Evolutionary conservation across 2,329 filamentous ascomycete species (phyloP).

Genomic region (Verticillium nonalfalfae): DNA sequence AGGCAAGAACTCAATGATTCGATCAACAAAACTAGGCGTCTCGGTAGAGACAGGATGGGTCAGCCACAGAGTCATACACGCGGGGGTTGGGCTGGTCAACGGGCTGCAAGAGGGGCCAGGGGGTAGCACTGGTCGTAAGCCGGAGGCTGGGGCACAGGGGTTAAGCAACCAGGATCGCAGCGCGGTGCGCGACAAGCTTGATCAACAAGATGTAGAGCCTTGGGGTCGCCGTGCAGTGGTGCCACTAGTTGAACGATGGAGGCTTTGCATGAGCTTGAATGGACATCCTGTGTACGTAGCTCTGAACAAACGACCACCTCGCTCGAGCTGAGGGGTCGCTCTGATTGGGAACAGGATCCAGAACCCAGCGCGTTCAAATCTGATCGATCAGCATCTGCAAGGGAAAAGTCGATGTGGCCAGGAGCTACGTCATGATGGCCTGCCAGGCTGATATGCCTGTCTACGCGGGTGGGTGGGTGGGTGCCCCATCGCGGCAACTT

Average conservation of each 20-base stretch:
- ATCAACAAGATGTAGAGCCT: conserved; percentile 4
- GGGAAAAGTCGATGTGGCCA: not conserved
- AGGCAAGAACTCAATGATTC: not conserved
- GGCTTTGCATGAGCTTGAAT: conserved; percentile 10
- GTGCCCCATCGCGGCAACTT: conserved; percentile 1
- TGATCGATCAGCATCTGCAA: not conserved
- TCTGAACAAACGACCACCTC: not conserved
- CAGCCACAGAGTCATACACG: not conserved
- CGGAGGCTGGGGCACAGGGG: not conserved
- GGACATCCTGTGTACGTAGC: not conserved
- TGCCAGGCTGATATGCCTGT: not conserved
- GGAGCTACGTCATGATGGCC: not conserved
- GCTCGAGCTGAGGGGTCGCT: not conserved
- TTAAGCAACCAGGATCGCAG: not conserved
- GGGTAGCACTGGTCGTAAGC: too few species aligned
- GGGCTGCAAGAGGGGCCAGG: not conserved
- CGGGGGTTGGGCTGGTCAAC: not conserved
- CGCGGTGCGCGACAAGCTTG: conserved; percentile 4
- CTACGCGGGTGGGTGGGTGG: conserved; percentile 4
- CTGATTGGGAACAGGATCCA: not conserved
- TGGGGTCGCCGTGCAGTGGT: conserved; percentile 1
- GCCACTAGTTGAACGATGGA: conserved; percentile 1
- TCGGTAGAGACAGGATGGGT: not conserved
- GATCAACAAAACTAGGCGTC: not conserved
- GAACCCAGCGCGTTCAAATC: not conserved